Percentiles rank a stretch among this genome's conserved stretches.
Evolutionary conservation across 2,329 filamentous ascomycete species (phyloP).

Genomic region (Colletotrichum sp.): DNA sequence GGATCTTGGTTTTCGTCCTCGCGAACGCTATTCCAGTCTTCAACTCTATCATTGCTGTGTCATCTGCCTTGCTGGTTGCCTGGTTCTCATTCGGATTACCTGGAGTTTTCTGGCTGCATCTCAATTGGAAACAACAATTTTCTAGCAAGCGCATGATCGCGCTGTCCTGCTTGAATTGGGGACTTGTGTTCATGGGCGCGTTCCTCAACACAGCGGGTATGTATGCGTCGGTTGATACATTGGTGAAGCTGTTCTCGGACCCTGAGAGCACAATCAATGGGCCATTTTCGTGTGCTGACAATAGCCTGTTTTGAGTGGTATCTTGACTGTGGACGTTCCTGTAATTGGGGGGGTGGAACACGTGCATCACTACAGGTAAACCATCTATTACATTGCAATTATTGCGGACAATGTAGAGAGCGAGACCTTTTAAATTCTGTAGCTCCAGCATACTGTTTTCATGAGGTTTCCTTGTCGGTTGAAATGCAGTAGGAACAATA

Average conservation of each 20-base stretch:
- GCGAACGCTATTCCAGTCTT: not conserved
- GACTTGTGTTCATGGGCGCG: not conserved
- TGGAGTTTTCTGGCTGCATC: not conserved
- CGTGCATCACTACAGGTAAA: not conserved
- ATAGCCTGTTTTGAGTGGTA: not conserved
- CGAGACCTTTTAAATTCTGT: not conserved
- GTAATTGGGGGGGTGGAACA: not conserved
- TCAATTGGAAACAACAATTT: not conserved
- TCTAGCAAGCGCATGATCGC: not conserved
- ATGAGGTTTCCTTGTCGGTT: no score
- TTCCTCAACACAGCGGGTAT: not conserved
- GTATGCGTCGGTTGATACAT: not conserved
- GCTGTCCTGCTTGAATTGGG: not conserved
- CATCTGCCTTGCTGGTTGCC: not conserved
- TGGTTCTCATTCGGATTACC: not conserved
- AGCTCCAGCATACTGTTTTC: not conserved
- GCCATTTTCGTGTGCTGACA: not conserved
- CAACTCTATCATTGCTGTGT: not conserved
- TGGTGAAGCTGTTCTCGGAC: not conserved
- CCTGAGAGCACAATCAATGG: not conserved
- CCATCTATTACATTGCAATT: no score
- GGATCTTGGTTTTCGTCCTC: fast-evolving
- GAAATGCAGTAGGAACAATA: no score
- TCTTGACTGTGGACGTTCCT: not conserved
- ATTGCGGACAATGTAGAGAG: not conserved